phyloP scores from a whole-genome alignment of 805 yeast genomes.

The Sporopachydermia quercuum region DNA sequence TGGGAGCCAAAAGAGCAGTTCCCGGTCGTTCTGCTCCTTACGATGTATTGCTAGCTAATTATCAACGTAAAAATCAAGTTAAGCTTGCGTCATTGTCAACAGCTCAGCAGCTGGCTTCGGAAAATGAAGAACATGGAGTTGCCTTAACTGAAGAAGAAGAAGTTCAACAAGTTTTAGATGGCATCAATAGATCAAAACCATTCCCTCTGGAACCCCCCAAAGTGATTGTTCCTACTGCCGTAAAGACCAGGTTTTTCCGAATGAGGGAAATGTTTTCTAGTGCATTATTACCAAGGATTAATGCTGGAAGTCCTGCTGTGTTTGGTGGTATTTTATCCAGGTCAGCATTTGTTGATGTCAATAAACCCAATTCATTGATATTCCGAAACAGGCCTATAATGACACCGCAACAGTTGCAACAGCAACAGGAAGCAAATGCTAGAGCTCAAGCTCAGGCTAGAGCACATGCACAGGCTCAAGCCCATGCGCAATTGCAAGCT shows the following conservation, averaged over 20 bases:
- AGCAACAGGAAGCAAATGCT: conserved; percentile 17
- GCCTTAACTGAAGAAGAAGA: conserved; percentile 82
- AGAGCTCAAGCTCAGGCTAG: conserved; percentile 12
- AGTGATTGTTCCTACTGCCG: conserved; percentile 51
- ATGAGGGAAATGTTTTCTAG: conserved; percentile 92
- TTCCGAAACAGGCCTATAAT: conserved; percentile 8
- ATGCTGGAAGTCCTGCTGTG: conserved; percentile 40
- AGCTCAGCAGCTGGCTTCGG: conserved; percentile 21
- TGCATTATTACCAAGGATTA: conserved; percentile 55
- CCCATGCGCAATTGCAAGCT: conserved; percentile 7
- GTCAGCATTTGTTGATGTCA: conserved; percentile 3
- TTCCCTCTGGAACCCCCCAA: conserved; percentile 65
- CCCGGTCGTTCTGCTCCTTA: conserved; percentile 87
- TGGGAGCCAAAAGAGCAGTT: conserved; percentile 96
- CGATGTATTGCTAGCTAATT: conserved; percentile 74
- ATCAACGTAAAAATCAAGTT: conserved; percentile 87
- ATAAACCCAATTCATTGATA: conserved; percentile 1
- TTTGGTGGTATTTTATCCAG: conserved; percentile 3
- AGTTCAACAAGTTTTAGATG: conserved; percentile 80
- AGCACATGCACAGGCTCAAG: conserved; percentile 9
- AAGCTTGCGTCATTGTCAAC: conserved; percentile 44
- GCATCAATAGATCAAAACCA: conserved; percentile 68
- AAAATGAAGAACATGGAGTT: conserved; percentile 16
- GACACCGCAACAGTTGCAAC: conserved; percentile 14
- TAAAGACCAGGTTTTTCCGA: conserved; percentile 61